A percentile compares a stretch with the other conserved stretches of the same genome.
These are phyloP conservation scores for Fomitiporia mediterranea DNA, from an alignment of 1,284 basidiomycete genomes.

Conservation along the genomic window DNA sequence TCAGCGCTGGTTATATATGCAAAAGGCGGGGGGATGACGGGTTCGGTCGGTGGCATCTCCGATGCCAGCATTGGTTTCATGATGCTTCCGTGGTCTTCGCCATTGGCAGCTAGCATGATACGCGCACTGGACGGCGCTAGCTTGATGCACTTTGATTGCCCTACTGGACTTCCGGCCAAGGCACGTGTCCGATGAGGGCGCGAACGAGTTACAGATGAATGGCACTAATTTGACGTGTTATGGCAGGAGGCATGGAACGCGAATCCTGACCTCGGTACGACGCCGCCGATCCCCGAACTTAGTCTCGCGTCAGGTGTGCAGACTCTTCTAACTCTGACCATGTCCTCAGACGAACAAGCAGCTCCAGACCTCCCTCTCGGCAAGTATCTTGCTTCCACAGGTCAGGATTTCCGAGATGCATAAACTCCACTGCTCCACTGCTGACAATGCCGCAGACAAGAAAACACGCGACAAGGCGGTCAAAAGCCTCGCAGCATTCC, in stretches of 20 bases:
- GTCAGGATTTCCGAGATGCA: slow-evolving; percentile 35
- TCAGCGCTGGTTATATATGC: not conserved
- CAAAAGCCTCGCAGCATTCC: slow-evolving; percentile 69
- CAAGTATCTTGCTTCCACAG: slow-evolving; percentile 88
- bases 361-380: slow-evolving; percentile 57
- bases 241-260: slow-evolving; percentile 8
- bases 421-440: slow-evolving; percentile 17
- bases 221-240: not conserved
- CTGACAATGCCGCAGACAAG: slow-evolving; percentile 58
- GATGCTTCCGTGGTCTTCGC: not conserved
- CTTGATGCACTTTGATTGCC: not conserved
- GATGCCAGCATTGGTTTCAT: not conserved
- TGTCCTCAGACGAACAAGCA: slow-evolving; percentile 27
- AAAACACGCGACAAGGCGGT: slow-evolving; percentile 86
- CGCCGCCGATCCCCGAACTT: not conserved
- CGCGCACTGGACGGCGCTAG: not conserved
- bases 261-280: not conserved
- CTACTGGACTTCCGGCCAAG: not conserved
- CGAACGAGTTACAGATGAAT: not conserved
- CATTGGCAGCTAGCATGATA: no score
- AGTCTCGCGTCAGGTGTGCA: not conserved
- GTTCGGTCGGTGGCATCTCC: not conserved
- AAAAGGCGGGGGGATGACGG: not conserved
- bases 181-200: not conserved
- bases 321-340: slow-evolving; percentile 22